Evolutionary conservation across 495 filamentous ascomycete genomes (phyloP).

Genomic region (Achaetomiella virescens): DNA sequence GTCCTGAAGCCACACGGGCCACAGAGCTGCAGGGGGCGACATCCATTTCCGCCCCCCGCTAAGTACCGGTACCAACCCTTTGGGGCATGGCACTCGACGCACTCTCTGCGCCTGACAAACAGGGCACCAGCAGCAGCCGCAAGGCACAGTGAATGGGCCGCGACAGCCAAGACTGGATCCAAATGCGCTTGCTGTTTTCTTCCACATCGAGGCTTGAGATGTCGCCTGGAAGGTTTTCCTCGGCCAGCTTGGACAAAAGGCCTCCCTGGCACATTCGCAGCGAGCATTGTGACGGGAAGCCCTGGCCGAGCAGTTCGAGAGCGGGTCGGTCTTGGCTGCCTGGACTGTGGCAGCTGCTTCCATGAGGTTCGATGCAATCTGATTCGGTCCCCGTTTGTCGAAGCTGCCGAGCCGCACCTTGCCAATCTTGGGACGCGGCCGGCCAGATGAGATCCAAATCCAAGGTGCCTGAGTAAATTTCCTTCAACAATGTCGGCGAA

Average conservation of each 20-base stretch:
- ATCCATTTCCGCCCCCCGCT: background rate
- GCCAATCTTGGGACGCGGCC: too few species aligned
- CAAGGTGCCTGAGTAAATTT: too few species aligned
- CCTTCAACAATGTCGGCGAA: too few species aligned
- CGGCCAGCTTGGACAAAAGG: background rate
- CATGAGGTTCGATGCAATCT: too few species aligned
- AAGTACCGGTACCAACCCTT: conserved; percentile 17
- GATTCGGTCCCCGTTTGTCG: too few species aligned
- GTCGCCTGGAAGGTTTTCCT: background rate
- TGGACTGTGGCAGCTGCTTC: background rate
- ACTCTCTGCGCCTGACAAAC: conserved; percentile 1
- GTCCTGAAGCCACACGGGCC: conserved; percentile 17
- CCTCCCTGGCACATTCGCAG: background rate
- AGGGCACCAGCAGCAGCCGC: conserved; percentile 7
- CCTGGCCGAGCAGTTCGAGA: background rate
- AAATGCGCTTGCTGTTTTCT: background rate
- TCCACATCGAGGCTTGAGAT: too few species aligned
- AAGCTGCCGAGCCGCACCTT: too few species aligned
- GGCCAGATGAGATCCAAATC: too few species aligned
- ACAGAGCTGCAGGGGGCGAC: conserved; percentile 12
- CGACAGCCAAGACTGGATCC: background rate
- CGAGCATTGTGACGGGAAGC: background rate
- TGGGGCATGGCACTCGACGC: background rate
- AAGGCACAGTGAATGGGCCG: background rate
- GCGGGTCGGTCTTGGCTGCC: background rate